A percentile compares a stretch with the other conserved stretches of the same genome.
phyloP scores from a whole-genome alignment of 768 basidiomycete species.

The Gelatoporia subvermispora region DNA sequence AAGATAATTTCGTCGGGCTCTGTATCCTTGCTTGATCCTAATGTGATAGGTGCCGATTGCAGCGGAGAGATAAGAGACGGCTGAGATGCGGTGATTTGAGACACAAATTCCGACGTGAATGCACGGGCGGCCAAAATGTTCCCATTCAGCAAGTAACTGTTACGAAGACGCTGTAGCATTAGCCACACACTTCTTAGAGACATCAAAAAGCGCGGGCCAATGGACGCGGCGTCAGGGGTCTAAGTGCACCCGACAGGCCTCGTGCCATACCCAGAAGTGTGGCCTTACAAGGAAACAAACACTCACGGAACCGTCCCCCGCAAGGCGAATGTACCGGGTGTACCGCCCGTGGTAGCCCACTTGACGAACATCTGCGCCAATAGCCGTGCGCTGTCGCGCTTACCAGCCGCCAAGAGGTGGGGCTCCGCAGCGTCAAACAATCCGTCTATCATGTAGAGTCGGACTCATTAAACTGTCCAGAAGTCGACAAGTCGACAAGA shows the following conservation, averaged over 20 bases:
- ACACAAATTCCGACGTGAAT: constrained; percentile 81
- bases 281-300: too few species aligned
- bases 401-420: constrained; percentile 82
- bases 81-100: constrained; percentile 49
- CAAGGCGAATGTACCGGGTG: constrained; percentile 73
- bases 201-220: too few species aligned
- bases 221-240: not conserved
- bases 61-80: constrained; percentile 37
- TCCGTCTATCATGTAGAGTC: constrained; percentile 48
- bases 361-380: constrained; percentile 84
- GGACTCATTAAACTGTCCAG: not conserved
- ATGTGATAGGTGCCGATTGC: constrained; percentile 39
- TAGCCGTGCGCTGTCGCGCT: constrained; percentile 81
- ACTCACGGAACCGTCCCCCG: constrained; percentile 83
- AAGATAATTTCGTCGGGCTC: constrained; percentile 59
- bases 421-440: constrained; percentile 70
- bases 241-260: not conserved
- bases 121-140: constrained; percentile 90
- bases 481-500: constrained; percentile 3
- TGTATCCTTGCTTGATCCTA: constrained; percentile 36
- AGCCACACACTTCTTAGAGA: constrained; percentile 1
- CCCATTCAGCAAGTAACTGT: constrained; percentile 75
- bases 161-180: not conserved
- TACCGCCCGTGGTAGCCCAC: constrained; percentile 57
- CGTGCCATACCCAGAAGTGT: not conserved